These are phyloP conservation scores for Colletotrichum cuscutae DNA, from an alignment of 2,329 filamentous ascomycete genomes.

Conservation along the genomic window DNA sequence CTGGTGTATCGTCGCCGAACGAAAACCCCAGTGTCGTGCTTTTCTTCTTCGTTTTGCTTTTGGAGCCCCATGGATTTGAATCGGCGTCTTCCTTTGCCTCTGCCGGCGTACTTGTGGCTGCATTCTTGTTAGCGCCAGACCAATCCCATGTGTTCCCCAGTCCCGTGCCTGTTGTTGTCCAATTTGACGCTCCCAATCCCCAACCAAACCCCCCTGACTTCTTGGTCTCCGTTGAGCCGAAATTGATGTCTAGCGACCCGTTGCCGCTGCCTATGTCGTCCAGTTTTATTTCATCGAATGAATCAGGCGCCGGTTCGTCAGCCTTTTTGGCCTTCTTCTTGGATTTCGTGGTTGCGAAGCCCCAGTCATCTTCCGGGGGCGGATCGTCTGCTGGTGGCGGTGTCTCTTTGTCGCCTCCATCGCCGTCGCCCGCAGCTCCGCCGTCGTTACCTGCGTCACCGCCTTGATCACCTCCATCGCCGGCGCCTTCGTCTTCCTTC, in stretches of 20 bases:
- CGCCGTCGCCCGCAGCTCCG: conserved; percentile 39
- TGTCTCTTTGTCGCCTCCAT: conserved; percentile 40
- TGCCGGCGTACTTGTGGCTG: conserved; percentile 44
- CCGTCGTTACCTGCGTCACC: conserved; percentile 34
- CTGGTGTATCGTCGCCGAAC: conserved; percentile 46
- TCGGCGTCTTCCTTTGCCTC: conserved; percentile 54
- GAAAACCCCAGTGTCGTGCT: conserved; percentile 60
- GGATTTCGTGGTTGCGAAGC: conserved; percentile 56
- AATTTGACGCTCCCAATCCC: conserved; percentile 66
- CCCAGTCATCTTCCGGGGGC: conserved; percentile 63
- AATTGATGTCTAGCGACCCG: conserved; percentile 67
- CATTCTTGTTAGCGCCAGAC: conserved; percentile 47
- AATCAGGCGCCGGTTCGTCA: conserved; percentile 48
- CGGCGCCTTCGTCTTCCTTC: conserved; percentile 48
- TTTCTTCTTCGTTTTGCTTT: conserved; percentile 62
- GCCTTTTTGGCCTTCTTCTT: conserved; percentile 67
- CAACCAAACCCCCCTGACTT: conserved; percentile 55
- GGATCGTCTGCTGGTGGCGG: conserved; percentile 45
- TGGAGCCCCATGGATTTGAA: conserved; percentile 61
- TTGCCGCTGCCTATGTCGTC: conserved; percentile 57
- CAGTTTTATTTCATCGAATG: conserved; percentile 76
- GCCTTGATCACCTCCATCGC: conserved; percentile 43
- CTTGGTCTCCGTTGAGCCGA: conserved; percentile 59
- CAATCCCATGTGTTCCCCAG: conserved; percentile 53
- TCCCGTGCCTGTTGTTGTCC: conserved; percentile 60